phyloP scores from a whole-genome alignment of 805 yeast species.

The Kazachstania viticola region DNA sequence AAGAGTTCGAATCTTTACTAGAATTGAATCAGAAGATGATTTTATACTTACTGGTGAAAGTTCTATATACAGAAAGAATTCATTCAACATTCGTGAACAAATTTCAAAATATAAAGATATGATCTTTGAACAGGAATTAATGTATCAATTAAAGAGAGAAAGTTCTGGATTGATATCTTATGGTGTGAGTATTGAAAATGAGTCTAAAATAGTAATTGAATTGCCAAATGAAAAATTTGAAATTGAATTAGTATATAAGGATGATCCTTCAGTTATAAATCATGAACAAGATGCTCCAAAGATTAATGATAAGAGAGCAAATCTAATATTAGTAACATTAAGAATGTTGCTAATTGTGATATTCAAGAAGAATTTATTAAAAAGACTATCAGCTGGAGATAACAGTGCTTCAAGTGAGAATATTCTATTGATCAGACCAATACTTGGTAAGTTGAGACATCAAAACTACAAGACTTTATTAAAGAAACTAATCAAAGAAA shows the following conservation, averaged over 20 bases:
- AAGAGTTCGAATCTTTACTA: constrained; percentile 46
- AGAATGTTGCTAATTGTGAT: constrained; percentile 27
- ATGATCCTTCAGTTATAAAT: constrained; percentile 26
- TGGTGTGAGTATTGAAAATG: constrained; percentile 53
- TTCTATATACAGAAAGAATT: constrained; percentile 11
- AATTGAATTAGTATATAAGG: constrained; percentile 37
- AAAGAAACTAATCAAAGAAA: constrained; percentile 18
- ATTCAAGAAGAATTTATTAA: constrained; percentile 29
- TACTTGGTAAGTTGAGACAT: constrained; percentile 25
- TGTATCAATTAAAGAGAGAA: constrained; percentile 66
- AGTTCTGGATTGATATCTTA: constrained; percentile 57
- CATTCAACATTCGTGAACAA: constrained; percentile 35
- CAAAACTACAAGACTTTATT: constrained; percentile 19
- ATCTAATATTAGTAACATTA: constrained; percentile 23
- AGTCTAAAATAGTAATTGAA: constrained; percentile 54
- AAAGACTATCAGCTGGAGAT: constrained; percentile 12
- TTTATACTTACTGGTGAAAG: constrained; percentile 50
- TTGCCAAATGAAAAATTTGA: constrained; percentile 57
- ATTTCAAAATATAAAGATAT: constrained; percentile 59
- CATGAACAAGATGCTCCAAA: constrained; percentile 33
- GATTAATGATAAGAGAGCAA: constrained; percentile 30
- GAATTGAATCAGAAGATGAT: constrained; percentile 41
- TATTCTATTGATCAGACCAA: constrained; percentile 20
- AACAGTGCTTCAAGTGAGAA: constrained; percentile 7
- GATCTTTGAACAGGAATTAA: constrained; percentile 82